phyloP scores from a whole-genome alignment of 2,329 filamentous ascomycete species.

The Trichoderma sp. region DNA sequence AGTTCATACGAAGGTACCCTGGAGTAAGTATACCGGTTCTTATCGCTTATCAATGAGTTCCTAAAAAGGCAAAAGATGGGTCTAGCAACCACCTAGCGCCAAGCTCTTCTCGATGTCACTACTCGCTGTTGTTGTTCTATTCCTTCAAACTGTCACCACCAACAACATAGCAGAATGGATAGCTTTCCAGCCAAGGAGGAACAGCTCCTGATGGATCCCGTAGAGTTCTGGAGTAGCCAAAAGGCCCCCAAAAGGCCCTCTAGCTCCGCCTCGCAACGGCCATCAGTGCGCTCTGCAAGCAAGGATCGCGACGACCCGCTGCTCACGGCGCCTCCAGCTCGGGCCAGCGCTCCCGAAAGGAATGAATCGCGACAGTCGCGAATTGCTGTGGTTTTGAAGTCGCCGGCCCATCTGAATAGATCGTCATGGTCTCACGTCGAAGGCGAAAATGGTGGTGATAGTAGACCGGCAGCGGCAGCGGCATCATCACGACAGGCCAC shows the following conservation, averaged over 20 bases:
- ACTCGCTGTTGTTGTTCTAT: neutral
- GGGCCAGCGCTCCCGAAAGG: neutral
- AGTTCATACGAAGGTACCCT: neutral
- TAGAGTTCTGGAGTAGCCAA: conserved; percentile 15
- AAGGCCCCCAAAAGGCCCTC: neutral
- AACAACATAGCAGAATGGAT: neutral
- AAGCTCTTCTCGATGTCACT: neutral
- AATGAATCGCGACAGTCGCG: conserved; percentile 1
- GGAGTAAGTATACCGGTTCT: neutral
- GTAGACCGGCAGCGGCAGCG: neutral
- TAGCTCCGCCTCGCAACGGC: neutral
- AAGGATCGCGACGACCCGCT: conserved; percentile 27
- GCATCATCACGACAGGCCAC: conserved; percentile 17
- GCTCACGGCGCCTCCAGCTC: conserved; percentile 12
- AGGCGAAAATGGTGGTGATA: conserved; percentile 4
- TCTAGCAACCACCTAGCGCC: neutral
- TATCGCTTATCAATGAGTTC: neutral
- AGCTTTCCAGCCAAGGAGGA: neutral
- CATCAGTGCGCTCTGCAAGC: conserved; percentile 1
- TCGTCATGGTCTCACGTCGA: neutral
- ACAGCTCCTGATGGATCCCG: neutral
- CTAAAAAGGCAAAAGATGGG: neutral
- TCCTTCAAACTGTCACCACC: neutral
- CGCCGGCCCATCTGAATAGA: conserved; percentile 20
- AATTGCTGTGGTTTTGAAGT: conserved; percentile 26